These are phyloP conservation scores for Larix sibirica DNA, from an alignment of 83 land plant species.

Conservation along the genomic window DNA sequence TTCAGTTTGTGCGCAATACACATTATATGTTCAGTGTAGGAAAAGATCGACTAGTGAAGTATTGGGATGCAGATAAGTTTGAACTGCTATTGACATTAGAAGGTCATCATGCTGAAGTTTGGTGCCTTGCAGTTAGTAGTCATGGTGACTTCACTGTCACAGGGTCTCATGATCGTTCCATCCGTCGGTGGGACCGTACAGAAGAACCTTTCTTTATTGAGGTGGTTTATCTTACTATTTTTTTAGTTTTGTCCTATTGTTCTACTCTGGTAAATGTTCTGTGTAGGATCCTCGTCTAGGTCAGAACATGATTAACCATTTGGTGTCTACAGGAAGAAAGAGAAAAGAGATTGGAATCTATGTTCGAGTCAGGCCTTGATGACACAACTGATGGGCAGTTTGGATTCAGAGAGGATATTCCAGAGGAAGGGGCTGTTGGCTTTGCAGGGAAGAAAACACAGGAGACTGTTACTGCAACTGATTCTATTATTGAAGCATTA, in stretches of 20 bases:
- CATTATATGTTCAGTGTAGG: slow-evolving; percentile 97
- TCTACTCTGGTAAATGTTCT: no score
- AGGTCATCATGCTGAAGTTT: slow-evolving; percentile 94
- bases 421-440: slow-evolving; percentile 89
- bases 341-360: slow-evolving; percentile 90
- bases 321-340: slow-evolving; percentile 82
- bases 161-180: slow-evolving; percentile 96
- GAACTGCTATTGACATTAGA: slow-evolving; percentile 95
- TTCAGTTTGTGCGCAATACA: slow-evolving; percentile 93
- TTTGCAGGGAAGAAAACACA: slow-evolving; percentile 90
- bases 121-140: slow-evolving; percentile 90
- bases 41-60: slow-evolving; percentile 90
- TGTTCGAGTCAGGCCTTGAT: slow-evolving; percentile 87
- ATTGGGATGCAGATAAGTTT: slow-evolving; percentile 99
- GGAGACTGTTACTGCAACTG: slow-evolving; percentile 86
- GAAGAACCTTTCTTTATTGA: slow-evolving; percentile 97
- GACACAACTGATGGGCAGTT: slow-evolving; percentile 48
- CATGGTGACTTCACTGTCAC: slow-evolving; percentile 95
- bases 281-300: background rate
- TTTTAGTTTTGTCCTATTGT: no score
- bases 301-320: background rate
- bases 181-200: slow-evolving; percentile 99
- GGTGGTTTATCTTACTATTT: slow-evolving; percentile 38
- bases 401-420: slow-evolving; percentile 67
- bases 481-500: slow-evolving; percentile 86